phyloP scores from a whole-genome alignment of 2,329 filamentous ascomycete genomes.

The Paracorniculantispora psalliotae region DNA sequence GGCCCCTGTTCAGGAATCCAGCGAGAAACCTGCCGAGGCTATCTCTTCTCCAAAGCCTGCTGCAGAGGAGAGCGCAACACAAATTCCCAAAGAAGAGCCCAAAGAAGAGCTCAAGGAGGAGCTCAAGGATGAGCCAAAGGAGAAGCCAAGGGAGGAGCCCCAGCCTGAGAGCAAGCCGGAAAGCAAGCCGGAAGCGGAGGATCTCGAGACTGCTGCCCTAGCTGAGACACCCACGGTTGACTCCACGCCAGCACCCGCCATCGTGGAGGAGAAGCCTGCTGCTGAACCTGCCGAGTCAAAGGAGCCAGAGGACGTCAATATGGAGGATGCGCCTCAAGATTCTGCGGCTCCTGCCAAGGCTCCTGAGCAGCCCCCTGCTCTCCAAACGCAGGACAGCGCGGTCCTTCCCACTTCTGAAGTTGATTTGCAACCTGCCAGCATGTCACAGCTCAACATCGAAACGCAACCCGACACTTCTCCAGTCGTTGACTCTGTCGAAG shows the following conservation, averaged over 20 bases:
- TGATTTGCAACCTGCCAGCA: conserved; percentile 31
- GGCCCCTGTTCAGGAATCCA: background rate
- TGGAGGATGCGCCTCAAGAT: conserved; percentile 10
- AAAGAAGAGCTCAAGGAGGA: background rate
- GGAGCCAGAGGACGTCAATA: conserved; percentile 7
- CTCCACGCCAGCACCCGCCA: background rate
- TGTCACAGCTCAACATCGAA: conserved; percentile 37
- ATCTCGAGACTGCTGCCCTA: background rate
- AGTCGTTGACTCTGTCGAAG: conserved; percentile 33
- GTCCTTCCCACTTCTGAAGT: conserved; percentile 28
- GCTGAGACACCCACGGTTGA: background rate
- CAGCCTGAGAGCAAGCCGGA: too few species aligned
- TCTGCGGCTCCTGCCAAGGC: background rate
- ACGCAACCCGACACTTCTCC: conserved; percentile 26
- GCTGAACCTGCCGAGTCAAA: background rate
- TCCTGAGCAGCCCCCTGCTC: background rate
- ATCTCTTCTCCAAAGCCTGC: background rate
- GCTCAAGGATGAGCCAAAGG: background rate
- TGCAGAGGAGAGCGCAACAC: background rate
- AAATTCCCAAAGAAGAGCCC: background rate
- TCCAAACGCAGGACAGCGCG: conserved; percentile 12
- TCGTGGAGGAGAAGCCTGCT: background rate
- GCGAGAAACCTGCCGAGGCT: background rate
- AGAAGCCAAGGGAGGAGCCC: background rate
- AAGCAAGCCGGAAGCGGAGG: too few species aligned